Evolutionary conservation across 331 rosid species (phyloP), one percentile per base, ranked within the genome.

Genomic region (Acacia pycnantha): DNA sequence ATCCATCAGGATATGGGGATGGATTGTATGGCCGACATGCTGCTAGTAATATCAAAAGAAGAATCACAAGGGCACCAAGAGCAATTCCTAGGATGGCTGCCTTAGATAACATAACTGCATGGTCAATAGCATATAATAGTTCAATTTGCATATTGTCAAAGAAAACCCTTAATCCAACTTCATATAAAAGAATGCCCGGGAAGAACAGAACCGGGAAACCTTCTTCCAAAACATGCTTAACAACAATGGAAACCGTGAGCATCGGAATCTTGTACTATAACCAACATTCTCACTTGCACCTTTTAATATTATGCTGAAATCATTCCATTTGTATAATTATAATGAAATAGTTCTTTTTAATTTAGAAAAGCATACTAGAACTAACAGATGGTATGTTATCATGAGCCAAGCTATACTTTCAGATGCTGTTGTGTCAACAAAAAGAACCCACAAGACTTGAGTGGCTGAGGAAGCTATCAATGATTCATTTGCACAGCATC

Each of bases 21-120:
- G 92, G 94, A 81, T 84, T 90, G 86, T 92, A 86, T 11, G 99
- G 97, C 43, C 95, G 91, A 84, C 90, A 94, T 58, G 92, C 97
- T 2, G 97, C 95, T 48, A 92, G 84, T 59, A 97, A 88, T 81
- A 97, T 88, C 97, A 97, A 88, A 76, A 97, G 95, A 86, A 97
- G 97, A 86, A 94, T 90, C 54, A 91, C 94, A 24, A 97, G 92
- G 77, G 92, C 97, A 16, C 99, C 99, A 62, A 97, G 98, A 65
- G 97, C 93, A 64, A 97, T 97, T 68, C 99, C 99, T 7, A 97
- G 89, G 79, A 97, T 97, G 71, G 97, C 98, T 0, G 93, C 97
- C 91, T 94, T 97, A 13, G 99, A 90, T 80, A 97, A 77, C n/a
- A 89, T 86, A 66, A 89, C 99, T 97, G 87, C 87, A 79, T 11